A percentile compares a stretch with the other conserved stretches of the same genome.
Evolutionary conservation across 495 filamentous ascomycete genomes (phyloP).

Genomic region (Podospora anserina): DNA sequence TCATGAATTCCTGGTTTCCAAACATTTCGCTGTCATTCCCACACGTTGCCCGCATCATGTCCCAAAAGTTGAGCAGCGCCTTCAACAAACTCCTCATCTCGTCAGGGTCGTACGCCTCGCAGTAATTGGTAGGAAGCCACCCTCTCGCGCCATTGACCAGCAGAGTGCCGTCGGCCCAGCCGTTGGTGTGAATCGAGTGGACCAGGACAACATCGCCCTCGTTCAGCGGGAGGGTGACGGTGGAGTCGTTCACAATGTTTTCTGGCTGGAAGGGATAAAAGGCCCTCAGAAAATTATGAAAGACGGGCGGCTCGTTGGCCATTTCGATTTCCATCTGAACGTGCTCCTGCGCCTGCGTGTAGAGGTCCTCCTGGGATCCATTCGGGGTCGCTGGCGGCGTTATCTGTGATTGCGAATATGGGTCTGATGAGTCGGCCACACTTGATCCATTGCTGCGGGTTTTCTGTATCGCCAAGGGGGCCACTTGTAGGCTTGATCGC

Average conservation of each 20-base stretch:
- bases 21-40: conserved; percentile 66
- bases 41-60: conserved; percentile 69
- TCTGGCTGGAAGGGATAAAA: conserved; percentile 89
- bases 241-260: conserved; percentile 63
- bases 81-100: conserved; percentile 81
- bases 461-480: conserved; percentile 72
- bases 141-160: conserved; percentile 82
- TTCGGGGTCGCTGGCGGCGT: conserved; percentile 74
- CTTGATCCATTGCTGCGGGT: conserved; percentile 43
- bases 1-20: conserved; percentile 83
- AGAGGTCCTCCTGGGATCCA: conserved; percentile 55
- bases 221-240: conserved; percentile 83
- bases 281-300: conserved; percentile 94
- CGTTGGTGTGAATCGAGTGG: conserved; percentile 96
- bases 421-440: conserved; percentile 41
- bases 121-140: conserved; percentile 98
- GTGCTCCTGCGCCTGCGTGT: conserved; percentile 7
- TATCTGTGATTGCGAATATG: conserved; percentile 53
- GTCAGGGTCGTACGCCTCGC: conserved; percentile 85
- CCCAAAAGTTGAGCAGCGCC: conserved; percentile 89
- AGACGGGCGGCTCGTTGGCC: conserved; percentile 53
- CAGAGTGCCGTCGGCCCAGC: conserved; percentile 98
- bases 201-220: conserved; percentile 90
- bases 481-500: conserved; percentile 64
- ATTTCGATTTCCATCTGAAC: conserved; percentile 15